phyloP scores from a whole-genome alignment of 2,329 filamentous ascomycete species.

The Aspergillus flavus region DNA sequence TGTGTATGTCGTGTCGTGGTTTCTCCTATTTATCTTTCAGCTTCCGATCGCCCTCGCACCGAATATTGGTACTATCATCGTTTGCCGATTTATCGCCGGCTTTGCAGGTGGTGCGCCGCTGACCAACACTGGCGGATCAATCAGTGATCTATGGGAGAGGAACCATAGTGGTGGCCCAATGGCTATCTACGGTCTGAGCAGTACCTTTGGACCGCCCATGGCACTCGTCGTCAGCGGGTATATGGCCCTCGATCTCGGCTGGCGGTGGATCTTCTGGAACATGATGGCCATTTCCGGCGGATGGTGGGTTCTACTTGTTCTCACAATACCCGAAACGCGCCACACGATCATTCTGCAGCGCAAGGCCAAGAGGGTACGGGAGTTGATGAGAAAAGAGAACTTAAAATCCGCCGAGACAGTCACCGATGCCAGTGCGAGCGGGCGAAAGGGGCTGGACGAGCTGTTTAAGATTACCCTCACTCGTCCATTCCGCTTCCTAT shows the following conservation, averaged over 20 bases:
- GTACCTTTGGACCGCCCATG: conserved; percentile 39
- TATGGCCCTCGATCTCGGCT: conserved; percentile 16
- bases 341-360: conserved; percentile 58
- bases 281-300: conserved; percentile 58
- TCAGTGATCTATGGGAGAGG: conserved; percentile 36
- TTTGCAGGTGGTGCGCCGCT: conserved; percentile 36
- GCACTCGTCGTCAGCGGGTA: conserved; percentile 39
- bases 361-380: conserved; percentile 56
- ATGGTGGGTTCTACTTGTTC: conserved; percentile 52
- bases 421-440: conserved; percentile 37
- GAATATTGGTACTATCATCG: conserved; percentile 33
- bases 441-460: conserved; percentile 69
- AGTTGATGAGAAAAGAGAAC: conserved; percentile 47
- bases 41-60: conserved; percentile 30
- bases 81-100: conserved; percentile 33
- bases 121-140: conserved; percentile 36
- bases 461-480: conserved; percentile 71
- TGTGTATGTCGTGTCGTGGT: conserved; percentile 36
- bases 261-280: conserved; percentile 62
- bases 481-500: conserved; percentile 56
- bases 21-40: conserved; percentile 35
- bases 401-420: conserved; percentile 63
- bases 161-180: conserved; percentile 35
- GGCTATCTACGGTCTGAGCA: conserved; percentile 40
- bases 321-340: conserved; percentile 57